Evolutionary conservation across 1,139 yeast species (phyloP).

Genomic region (Dujonia santamariae): DNA sequence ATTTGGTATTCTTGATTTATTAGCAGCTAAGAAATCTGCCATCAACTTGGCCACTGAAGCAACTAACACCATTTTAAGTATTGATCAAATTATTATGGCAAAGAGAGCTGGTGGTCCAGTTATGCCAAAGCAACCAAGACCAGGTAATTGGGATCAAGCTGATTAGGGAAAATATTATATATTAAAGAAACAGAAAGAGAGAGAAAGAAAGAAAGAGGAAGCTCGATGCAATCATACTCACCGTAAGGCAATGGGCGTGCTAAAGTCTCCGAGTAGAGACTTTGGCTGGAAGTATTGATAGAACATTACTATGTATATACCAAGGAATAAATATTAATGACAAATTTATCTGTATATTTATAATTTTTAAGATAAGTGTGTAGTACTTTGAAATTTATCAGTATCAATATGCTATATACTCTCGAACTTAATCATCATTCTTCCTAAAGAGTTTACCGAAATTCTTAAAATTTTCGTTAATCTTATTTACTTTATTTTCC

Average conservation of each 20-base stretch:
- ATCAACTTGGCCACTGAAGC: conserved; percentile 95
- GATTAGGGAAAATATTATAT: conserved; percentile 41
- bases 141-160: conserved; percentile 97
- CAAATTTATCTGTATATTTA: background rate
- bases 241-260: no score
- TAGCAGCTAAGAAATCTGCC: conserved; percentile 80
- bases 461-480: conserved; percentile 56
- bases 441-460: conserved; percentile 59
- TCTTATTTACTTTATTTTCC: conserved; percentile 54
- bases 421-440: conserved; percentile 21
- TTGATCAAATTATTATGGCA: conserved; percentile 91
- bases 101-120: conserved; percentile 97
- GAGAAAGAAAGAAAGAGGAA: background rate
- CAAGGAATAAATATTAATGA: background rate
- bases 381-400: background rate
- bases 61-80: conserved; percentile 83
- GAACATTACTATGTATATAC: conserved; percentile 3
- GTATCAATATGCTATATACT: background rate
- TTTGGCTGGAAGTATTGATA: conserved; percentile 1
- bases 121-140: conserved; percentile 82
- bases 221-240: no score
- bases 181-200: background rate
- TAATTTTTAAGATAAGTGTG: background rate
- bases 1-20: conserved; percentile 73
- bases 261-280: no score